Evolutionary conservation across 768 basidiomycete genomes (phyloP).

Genomic region (Chalciporus chontae): DNA sequence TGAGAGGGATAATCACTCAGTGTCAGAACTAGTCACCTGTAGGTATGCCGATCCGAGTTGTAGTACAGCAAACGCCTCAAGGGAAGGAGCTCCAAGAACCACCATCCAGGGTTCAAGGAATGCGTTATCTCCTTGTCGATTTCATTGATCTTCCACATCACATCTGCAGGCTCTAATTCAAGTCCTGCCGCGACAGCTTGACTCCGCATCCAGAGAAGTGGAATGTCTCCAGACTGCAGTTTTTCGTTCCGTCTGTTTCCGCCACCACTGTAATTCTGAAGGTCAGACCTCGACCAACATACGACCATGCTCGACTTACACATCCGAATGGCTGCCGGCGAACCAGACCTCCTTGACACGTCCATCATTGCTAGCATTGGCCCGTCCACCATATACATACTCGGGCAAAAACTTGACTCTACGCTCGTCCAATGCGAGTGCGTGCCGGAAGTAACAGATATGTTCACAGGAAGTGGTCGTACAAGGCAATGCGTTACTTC

Average conservation of each 20-base stretch:
- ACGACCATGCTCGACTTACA: slow-evolving; percentile 24
- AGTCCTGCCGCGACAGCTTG: slow-evolving; percentile 27
- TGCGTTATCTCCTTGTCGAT: slow-evolving; percentile 19
- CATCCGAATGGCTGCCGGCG: slow-evolving; percentile 37
- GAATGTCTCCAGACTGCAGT: slow-evolving; percentile 27
- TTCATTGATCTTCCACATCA: slow-evolving; percentile 29
- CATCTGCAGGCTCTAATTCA: slow-evolving; percentile 17
- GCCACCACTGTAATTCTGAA: slow-evolving; percentile 17
- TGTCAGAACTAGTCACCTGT: slow-evolving; percentile 7
- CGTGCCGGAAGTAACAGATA: slow-evolving; percentile 44
- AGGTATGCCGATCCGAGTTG: slow-evolving; percentile 23
- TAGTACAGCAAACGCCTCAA: slow-evolving; percentile 26
- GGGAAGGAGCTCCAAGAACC: slow-evolving; percentile 24
- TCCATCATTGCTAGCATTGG: slow-evolving; percentile 9
- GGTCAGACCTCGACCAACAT: neutral
- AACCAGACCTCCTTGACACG: slow-evolving; percentile 43
- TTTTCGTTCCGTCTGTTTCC: slow-evolving; percentile 27
- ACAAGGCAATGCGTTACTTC: slow-evolving; percentile 30
- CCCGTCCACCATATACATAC: slow-evolving; percentile 32
- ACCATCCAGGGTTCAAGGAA: slow-evolving; percentile 19
- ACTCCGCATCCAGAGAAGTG: slow-evolving; percentile 31
- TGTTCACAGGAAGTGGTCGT: slow-evolving; percentile 30
- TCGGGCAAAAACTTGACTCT: slow-evolving; percentile 48
- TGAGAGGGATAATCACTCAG: slow-evolving; percentile 5
- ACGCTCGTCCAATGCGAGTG: slow-evolving; percentile 44